Evolutionary conservation across 805 yeast species (phyloP).

Genomic region (Metschnikowia cubensis): DNA sequence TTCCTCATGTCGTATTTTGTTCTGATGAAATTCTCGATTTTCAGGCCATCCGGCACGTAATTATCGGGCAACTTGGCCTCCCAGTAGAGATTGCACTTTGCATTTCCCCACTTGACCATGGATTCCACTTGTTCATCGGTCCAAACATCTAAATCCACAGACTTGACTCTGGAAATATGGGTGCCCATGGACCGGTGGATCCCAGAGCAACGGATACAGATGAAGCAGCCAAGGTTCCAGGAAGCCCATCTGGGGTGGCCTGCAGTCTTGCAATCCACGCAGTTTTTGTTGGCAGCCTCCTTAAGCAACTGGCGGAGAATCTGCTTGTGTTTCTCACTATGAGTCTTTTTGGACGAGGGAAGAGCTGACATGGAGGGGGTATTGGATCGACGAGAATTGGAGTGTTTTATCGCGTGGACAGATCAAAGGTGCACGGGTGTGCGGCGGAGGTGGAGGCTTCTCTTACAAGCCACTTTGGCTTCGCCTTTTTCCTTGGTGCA

Average conservation of each 20-base stretch:
- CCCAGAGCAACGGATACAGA: slow-evolving; percentile 94
- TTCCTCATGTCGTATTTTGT: slow-evolving; percentile 89
- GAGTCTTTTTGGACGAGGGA: slow-evolving; percentile 43
- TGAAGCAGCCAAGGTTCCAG: slow-evolving; percentile 90
- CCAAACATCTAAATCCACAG: slow-evolving; percentile 95
- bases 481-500: no score
- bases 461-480: not conserved
- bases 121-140: slow-evolving; percentile 83
- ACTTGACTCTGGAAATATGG: slow-evolving; percentile 87
- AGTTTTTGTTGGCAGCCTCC: slow-evolving; percentile 70
- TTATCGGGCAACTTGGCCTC: slow-evolving; percentile 69
- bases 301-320: slow-evolving; percentile 70
- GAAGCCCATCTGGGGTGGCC: slow-evolving; percentile 97
- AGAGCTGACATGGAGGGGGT: slow-evolving; percentile 24
- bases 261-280: slow-evolving; percentile 90
- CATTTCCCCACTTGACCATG: slow-evolving; percentile 86
- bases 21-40: slow-evolving; percentile 83
- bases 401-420: slow-evolving; percentile 2
- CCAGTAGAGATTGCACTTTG: slow-evolving; percentile 76
- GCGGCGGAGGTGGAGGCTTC: not conserved
- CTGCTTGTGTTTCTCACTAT: slow-evolving; percentile 57
- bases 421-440: slow-evolving; percentile 12
- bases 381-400: not conserved
- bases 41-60: slow-evolving; percentile 76
- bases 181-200: slow-evolving; percentile 95